These are phyloP conservation scores for Zymoseptoria pseudotritici DNA, from an alignment of 2,329 filamentous ascomycete species.

Conservation along the genomic window DNA sequence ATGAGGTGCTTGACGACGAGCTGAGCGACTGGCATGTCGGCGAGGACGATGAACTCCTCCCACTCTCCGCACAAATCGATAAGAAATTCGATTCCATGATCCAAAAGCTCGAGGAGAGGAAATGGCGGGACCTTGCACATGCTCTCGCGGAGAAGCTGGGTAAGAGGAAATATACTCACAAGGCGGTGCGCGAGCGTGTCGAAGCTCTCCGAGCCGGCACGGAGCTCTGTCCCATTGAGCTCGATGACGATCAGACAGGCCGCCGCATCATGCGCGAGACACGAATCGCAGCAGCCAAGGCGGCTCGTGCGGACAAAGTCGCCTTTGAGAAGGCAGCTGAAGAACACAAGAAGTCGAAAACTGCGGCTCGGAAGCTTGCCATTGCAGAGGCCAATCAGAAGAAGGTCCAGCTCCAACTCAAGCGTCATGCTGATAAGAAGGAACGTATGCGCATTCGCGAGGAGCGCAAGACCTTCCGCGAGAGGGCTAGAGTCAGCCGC, in stretches of 20 bases:
- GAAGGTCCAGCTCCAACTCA: constrained; percentile 3
- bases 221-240: constrained; percentile 39
- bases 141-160: constrained; percentile 34
- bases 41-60: constrained; percentile 42
- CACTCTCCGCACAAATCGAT: constrained; percentile 36
- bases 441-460: constrained; percentile 11
- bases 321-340: constrained; percentile 8
- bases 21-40: constrained; percentile 43
- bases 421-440: constrained; percentile 9
- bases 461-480: constrained; percentile 10
- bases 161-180: constrained; percentile 37
- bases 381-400: constrained; percentile 9
- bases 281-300: constrained; percentile 23
- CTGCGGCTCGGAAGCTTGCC: constrained; percentile 11
- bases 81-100: constrained; percentile 36
- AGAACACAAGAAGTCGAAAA: constrained; percentile 14
- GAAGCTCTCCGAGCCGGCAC: constrained; percentile 35
- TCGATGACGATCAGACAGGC: constrained; percentile 34
- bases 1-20: constrained; percentile 40
- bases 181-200: constrained; percentile 41
- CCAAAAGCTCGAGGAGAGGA: constrained; percentile 35
- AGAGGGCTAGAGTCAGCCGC: constrained; percentile 4
- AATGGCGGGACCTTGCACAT: constrained; percentile 32
- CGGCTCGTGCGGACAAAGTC: constrained; percentile 16
- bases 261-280: constrained; percentile 29